Evolutionary conservation across 1,139 yeast genomes (phyloP), one percentile per base, ranked within the genome.

Genomic region (Zygosaccharomyces sapae): DNA sequence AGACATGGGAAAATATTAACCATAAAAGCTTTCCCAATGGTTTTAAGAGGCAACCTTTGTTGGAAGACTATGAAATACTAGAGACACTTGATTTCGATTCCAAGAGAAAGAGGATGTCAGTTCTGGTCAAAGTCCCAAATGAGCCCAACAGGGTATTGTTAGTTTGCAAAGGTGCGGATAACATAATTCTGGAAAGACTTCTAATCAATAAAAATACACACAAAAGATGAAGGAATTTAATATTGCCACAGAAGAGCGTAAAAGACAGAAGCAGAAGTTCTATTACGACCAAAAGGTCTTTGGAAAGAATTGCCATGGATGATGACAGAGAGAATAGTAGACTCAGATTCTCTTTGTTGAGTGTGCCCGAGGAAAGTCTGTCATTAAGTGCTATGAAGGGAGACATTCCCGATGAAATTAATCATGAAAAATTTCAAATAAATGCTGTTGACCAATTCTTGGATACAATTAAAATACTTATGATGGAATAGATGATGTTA

Each of bases 91-190:
- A 92, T 52, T 94, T 94, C 63, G 75, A 92, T 0, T 86, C 96
- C 2, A 73, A 83, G 2, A 79, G 99, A 58, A 94, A 94, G 68
- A 78, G 98, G 62, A 94, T 94, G 99, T 87, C 97, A 0, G 80
- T 85, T n/a, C 67, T 92, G 5, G 83, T 90, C 1, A 75, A 70
- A 54, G 80, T 87, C 57, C 97, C 97, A 0, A 87, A 86, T 62
- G 56, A 55, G 12, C 51, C 52, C 1, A 80, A 80, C n/a, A 75
- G 86, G 51, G 75, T 89, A 19, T 80, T 92, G 45, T 63, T 92
- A 48, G 72, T 94, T 41, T 87, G 96, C 69, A 94, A 94, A 68
- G 98, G 97, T 46, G 98, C 99, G 0, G 98, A 94, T 65, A 88
- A 88, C 60, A 76, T 92, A n/a, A 86, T 94, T 45, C 66, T 90